Conservation (phyloP, 2,329 filamentous ascomycete genomes). For the Cytospora piceae region DNA sequence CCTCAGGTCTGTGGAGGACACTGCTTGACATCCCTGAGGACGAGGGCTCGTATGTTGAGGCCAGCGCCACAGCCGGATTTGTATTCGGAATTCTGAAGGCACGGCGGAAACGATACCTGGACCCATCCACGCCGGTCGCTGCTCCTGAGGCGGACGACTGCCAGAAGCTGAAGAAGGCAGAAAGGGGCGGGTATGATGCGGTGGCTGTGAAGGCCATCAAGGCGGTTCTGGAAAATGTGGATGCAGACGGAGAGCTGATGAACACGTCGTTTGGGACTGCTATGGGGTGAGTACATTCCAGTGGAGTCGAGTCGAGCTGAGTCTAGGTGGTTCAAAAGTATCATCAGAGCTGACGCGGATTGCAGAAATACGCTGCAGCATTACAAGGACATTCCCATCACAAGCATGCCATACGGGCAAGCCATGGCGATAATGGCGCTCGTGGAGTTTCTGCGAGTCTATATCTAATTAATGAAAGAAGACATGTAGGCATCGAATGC, state of each 20-base stretch:
- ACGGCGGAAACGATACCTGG: constrained; percentile 70
- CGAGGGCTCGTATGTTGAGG: constrained; percentile 75
- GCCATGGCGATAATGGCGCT: constrained; percentile 84
- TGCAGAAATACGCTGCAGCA: constrained; percentile 63
- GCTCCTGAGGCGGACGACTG: constrained; percentile 24
- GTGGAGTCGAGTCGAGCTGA: neutral
- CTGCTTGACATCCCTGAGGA: constrained; percentile 68
- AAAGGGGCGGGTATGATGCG: constrained; percentile 49
- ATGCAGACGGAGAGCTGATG: constrained; percentile 67
- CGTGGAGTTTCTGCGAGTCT: constrained; percentile 71
- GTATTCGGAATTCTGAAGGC: constrained; percentile 80
- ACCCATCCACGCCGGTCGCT: constrained; percentile 44
- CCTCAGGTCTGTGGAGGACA: constrained; percentile 73
- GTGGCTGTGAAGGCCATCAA: constrained; percentile 68
- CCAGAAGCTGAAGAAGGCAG: constrained; percentile 16
- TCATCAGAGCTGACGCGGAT: neutral
- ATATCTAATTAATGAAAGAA: constrained; percentile 39
- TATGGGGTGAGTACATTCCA: constrained; percentile 58
- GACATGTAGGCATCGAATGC: too few species aligned
- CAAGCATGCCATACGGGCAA: constrained; percentile 84
- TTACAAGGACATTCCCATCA: constrained; percentile 76
- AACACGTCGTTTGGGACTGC: constrained; percentile 79
- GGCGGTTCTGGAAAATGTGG: constrained; percentile 69
- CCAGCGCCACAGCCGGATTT: constrained; percentile 79
- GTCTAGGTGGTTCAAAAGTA: neutral